phyloP scores from a whole-genome alignment of 495 filamentous ascomycete genomes.

The Thozetella sp. region DNA sequence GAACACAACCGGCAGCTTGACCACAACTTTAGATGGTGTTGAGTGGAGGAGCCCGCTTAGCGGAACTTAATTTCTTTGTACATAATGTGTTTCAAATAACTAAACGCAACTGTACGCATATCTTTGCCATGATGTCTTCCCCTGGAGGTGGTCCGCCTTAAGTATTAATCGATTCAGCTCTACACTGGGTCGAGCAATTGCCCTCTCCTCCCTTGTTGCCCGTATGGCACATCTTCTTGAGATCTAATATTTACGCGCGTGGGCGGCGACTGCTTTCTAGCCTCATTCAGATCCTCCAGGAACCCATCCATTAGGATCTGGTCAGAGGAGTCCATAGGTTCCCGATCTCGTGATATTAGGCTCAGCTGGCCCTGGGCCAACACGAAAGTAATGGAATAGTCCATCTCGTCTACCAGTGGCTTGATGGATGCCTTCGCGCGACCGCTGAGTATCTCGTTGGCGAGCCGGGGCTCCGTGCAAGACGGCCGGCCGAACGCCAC shows the following conservation, averaged over 20 bases:
- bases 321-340: background rate
- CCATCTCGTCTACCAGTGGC: background rate
- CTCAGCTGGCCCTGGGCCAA: background rate
- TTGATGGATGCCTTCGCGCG: background rate
- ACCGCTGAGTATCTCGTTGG: conserved; percentile 22
- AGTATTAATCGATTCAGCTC: too few relatives aligned
- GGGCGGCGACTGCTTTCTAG: too few relatives aligned
- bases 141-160: too few relatives aligned
- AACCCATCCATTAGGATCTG: background rate
- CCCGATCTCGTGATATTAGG: background rate
- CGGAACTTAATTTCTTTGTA: too few relatives aligned
- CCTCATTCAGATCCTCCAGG: background rate
- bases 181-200: too few relatives aligned
- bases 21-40: conserved; percentile 18
- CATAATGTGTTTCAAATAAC: too few relatives aligned
- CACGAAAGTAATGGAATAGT: background rate
- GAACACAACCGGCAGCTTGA: conserved; percentile 16
- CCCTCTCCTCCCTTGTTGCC: too few relatives aligned
- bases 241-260: too few relatives aligned
- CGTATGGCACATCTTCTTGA: too few relatives aligned
- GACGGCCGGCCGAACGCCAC: conserved; percentile 58
- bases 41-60: too few relatives aligned
- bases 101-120: too few relatives aligned
- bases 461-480: conserved; percentile 51
- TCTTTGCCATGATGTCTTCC: too few relatives aligned